Conservation (phyloP, 2,329 filamentous ascomycete species). For the Diplodia corticola region DNA sequence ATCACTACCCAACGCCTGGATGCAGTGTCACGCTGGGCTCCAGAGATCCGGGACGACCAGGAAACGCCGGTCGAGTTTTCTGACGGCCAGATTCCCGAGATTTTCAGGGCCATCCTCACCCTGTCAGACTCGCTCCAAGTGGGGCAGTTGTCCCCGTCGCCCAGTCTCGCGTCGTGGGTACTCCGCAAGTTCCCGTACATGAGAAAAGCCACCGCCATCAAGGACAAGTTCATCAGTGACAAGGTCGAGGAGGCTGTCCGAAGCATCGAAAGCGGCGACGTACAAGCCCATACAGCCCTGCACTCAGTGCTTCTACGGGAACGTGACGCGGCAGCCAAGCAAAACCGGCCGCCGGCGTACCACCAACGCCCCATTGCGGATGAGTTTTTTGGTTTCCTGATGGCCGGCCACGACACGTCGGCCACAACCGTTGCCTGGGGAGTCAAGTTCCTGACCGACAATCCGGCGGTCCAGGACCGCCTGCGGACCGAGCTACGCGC, state of each 20-base stretch:
- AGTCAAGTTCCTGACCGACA: constrained; percentile 42
- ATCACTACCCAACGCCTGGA: constrained; percentile 1
- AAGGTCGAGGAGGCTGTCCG: not conserved
- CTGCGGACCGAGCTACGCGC: constrained; percentile 36
- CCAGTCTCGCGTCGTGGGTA: not conserved
- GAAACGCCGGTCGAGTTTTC: not conserved
- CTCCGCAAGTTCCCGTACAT: not conserved
- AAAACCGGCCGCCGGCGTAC: constrained; percentile 21
- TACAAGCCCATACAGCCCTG: constrained; percentile 14
- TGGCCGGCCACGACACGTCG: constrained; percentile 52
- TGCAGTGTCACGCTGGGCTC: constrained; percentile 1
- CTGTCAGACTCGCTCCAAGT: constrained; percentile 6
- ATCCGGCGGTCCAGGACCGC: constrained; percentile 38
- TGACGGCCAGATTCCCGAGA: constrained; percentile 13
- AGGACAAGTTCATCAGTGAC: not conserved
- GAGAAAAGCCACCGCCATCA: not conserved
- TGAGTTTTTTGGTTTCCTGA: constrained; percentile 35
- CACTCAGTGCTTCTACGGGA: constrained; percentile 24
- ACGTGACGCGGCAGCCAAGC: constrained; percentile 20
- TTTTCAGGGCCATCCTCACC: not conserved
- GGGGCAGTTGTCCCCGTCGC: constrained; percentile 15
- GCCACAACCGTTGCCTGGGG: constrained; percentile 45
- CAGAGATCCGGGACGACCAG: not conserved
- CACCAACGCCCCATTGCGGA: constrained; percentile 17
- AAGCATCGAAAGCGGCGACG: not conserved